phyloP scores from a whole-genome alignment of 805 yeast species.

The Wickerhamomyces canadensis region DNA sequence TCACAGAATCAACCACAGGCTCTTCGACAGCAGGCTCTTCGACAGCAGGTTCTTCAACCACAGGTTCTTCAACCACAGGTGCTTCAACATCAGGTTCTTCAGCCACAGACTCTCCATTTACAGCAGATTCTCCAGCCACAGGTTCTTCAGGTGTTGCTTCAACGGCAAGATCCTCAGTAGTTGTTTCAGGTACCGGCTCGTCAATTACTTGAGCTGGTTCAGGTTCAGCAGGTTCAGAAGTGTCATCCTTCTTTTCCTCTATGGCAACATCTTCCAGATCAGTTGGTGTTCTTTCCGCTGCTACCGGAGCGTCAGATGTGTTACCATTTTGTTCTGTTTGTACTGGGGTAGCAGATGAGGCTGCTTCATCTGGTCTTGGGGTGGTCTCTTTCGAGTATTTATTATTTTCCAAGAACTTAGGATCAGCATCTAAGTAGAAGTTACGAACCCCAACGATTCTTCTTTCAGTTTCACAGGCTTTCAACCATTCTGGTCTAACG shows the following conservation, averaged over 20 bases:
- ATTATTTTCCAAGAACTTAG: conserved; percentile 36
- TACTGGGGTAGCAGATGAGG: too few relatives aligned
- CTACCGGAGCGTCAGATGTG: conserved; percentile 9
- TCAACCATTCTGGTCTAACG: conserved; percentile 94
- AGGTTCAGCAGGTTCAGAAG: not conserved
- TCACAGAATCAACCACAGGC: conserved; percentile 9
- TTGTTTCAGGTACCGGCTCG: not conserved
- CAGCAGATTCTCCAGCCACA: not conserved
- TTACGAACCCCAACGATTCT: conserved; percentile 91
- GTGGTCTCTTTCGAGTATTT: conserved; percentile 32
- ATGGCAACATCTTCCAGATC: conserved; percentile 1
- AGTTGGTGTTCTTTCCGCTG: not conserved
- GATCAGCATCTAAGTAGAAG: conserved; percentile 60
- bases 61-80: not conserved
- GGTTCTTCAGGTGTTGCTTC: not conserved
- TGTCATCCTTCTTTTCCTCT: not conserved
- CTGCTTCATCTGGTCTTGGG: conserved; percentile 3
- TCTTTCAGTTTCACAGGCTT: conserved; percentile 86
- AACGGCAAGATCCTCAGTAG: not conserved
- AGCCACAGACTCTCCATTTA: not conserved
- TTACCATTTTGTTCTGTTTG: conserved; percentile 9
- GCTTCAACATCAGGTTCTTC: not conserved
- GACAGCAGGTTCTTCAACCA: conserved; percentile 6
- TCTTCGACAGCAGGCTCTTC: conserved; percentile 11
- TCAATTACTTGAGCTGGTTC: not conserved